phyloP scores from a whole-genome alignment of 371 early-diverging fungal genomes.

The Mortierella sp. region DNA sequence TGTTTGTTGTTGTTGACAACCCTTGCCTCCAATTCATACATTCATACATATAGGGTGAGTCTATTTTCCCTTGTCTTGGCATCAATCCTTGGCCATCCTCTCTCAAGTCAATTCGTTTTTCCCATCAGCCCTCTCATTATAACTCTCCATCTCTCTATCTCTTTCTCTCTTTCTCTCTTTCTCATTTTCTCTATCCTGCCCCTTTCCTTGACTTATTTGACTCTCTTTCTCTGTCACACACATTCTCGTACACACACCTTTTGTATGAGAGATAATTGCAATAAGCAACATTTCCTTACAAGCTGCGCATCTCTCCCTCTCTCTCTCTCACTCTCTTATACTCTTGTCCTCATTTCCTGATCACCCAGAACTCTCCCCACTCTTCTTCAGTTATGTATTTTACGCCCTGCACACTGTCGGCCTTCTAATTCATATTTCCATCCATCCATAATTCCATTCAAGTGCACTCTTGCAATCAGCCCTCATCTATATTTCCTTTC shows the following conservation, averaged over 20 bases:
- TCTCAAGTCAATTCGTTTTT: neutral
- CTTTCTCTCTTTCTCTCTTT: neutral
- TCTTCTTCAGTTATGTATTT: neutral
- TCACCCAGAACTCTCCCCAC: neutral
- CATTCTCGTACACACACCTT: too few relatives aligned
- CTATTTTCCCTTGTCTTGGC: neutral
- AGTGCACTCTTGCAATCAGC: neutral
- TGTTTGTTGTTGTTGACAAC: too few relatives aligned
- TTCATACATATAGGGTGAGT: too few relatives aligned
- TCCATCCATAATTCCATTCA: neutral
- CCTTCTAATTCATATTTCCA: neutral
- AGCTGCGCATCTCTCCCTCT: slow-evolving; percentile 12
- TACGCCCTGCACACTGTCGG: neutral
- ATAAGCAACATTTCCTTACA: neutral
- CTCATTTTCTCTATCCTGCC: neutral
- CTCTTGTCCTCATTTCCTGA: neutral
- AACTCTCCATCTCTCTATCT: neutral
- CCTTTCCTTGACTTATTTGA: too few relatives aligned
- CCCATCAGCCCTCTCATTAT: neutral
- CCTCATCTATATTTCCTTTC: neutral
- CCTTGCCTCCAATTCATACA: too few relatives aligned
- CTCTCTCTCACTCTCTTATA: neutral
- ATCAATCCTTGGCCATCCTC: neutral
- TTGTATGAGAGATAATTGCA: too few relatives aligned
- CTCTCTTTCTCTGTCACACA: too few relatives aligned